Base-by-base conservation (phyloP, 495 filamentous ascomycete genomes). In the Aspergillus carlsbadensis region DNA sequence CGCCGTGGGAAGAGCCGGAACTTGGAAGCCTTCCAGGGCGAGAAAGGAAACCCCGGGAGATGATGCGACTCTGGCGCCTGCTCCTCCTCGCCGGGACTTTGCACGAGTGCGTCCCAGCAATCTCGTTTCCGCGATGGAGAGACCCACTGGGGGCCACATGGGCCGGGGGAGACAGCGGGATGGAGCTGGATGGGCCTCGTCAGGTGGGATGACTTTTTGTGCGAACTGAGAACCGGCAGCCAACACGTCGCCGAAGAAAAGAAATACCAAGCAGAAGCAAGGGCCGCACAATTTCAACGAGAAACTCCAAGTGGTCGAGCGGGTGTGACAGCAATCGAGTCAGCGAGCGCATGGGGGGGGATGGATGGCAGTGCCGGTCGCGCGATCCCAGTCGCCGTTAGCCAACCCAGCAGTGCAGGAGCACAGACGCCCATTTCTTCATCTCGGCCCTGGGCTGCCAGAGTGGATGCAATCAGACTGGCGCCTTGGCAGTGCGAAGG, bases 371-470 rank as follows among this genome's bases (percentile, higher is more conserved):
- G 29, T 56, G 54, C 54, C 61, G 58, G 57, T 52, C 57, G 61
- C 57, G 6, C 39, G 8, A 43, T 14, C 21, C 42, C 42, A 31
- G 42, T 31, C 13, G 21, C 24, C 4, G 42, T 41, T 37, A 21
- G 43, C 37, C 31, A 52, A n/a, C n/a, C n/a, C n/a, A n/a, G n/a
- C n/a, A n/a, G n/a, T n/a, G 45, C n/a, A 45, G 24, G 43, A 65
- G 58, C 55, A 65, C 58, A 65, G 62, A 61, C 62, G 48, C 37
- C 48, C 48, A 35, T 35, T n/a, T 43, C 14, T 37, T 54, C 52
- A 45, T 60, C 61, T 56, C 54, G 45, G 36, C 41, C 49, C 21
- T 56, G 26, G 26, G 8, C n/a, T 29, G 26, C 20, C 21, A 54
- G 42, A 51, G 55, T 58, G 59, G 50, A 58, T 49, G 39, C 29